A percentile compares a stretch with the other conserved stretches of the same genome.
These are phyloP conservation scores for Butyriboletus loyo DNA, from an alignment of 768 basidiomycete genomes.

Conservation along the genomic window DNA sequence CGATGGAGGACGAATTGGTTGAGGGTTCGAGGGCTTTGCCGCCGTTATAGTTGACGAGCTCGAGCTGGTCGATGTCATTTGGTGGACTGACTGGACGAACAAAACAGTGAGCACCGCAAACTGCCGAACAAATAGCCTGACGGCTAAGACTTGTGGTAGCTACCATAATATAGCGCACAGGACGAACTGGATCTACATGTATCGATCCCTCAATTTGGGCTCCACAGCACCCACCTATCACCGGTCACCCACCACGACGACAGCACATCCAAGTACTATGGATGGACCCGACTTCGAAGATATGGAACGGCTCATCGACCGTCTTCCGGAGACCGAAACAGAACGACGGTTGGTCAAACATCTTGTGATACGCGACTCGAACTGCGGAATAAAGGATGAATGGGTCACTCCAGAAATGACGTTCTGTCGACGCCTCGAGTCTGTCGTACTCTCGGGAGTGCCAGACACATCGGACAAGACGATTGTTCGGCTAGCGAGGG, in stretches of 20 bases:
- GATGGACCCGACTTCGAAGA: conserved; percentile 37
- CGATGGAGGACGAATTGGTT: conserved; percentile 38
- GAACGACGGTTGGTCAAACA: conserved; percentile 61
- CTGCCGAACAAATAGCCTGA: conserved; percentile 13
- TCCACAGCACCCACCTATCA: not conserved
- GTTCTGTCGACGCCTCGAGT: conserved; percentile 63
- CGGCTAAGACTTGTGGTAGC: no score
- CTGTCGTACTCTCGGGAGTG: conserved; percentile 66
- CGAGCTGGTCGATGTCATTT: conserved; percentile 41
- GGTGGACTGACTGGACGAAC: not conserved
- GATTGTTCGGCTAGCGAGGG: conserved; percentile 57
- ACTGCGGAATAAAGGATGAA: conserved; percentile 50
- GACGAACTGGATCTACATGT: not conserved
- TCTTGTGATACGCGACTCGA: conserved; percentile 48
- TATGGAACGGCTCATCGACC: conserved; percentile 58
- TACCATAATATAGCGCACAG: no score
- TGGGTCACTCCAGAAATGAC: conserved; percentile 55
- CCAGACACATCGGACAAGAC: conserved; percentile 67
- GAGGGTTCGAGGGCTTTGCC: conserved; percentile 29
- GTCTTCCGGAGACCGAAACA: conserved; percentile 55
- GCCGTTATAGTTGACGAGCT: conserved; percentile 50
- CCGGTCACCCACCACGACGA: conserved; percentile 4
- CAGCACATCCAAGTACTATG: conserved; percentile 20
- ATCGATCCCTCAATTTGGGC: not conserved
- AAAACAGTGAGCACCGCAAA: conserved; percentile 17